Evolutionary conservation across 805 yeast species (phyloP).

Genomic region (Starmerella sp.): DNA sequence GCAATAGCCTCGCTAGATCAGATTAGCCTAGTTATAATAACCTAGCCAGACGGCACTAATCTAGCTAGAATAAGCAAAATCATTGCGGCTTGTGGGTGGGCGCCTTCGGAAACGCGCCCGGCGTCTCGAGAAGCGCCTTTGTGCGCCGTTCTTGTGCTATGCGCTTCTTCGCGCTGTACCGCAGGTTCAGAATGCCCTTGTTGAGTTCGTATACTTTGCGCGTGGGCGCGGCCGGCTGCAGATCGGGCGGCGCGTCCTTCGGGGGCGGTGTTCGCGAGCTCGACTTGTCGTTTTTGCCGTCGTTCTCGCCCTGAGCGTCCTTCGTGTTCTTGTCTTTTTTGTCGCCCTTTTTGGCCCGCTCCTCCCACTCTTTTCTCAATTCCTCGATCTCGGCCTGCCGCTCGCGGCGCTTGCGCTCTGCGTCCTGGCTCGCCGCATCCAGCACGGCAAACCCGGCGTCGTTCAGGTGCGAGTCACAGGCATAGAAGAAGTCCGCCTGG

Average conservation of each 20-base stretch:
- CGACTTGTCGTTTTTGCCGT: constrained; percentile 9
- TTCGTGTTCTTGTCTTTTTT: not conserved
- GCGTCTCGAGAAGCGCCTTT: constrained; percentile 25
- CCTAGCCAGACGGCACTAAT: not conserved
- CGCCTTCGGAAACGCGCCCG: constrained; percentile 29
- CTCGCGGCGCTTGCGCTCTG: constrained; percentile 14
- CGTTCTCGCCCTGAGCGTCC: constrained; percentile 14
- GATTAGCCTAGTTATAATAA: too few relatives aligned
- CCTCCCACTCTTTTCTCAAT: constrained; percentile 27
- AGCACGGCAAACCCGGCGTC: constrained; percentile 40
- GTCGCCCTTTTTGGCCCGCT: not conserved
- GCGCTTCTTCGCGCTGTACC: constrained; percentile 29
- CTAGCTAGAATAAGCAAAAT: not conserved
- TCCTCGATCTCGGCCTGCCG: constrained; percentile 28
- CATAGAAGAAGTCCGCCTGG: constrained; percentile 42
- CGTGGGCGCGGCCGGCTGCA: not conserved
- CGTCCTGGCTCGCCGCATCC: constrained; percentile 31
- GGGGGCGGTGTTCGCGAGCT: too few relatives aligned
- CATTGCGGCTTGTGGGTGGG: constrained; percentile 25
- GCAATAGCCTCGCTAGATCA: too few relatives aligned
- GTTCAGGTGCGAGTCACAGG: constrained; percentile 39
- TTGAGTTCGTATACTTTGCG: constrained; percentile 26
- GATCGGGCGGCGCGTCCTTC: not conserved
- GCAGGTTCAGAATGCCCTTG: constrained; percentile 33
- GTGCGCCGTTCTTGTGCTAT: constrained; percentile 26